Evolutionary conservation across 2,329 filamentous ascomycete species (phyloP), one percentile per base, ranked within the genome.

Genomic region (Pseudopyricularia cyperi): DNA sequence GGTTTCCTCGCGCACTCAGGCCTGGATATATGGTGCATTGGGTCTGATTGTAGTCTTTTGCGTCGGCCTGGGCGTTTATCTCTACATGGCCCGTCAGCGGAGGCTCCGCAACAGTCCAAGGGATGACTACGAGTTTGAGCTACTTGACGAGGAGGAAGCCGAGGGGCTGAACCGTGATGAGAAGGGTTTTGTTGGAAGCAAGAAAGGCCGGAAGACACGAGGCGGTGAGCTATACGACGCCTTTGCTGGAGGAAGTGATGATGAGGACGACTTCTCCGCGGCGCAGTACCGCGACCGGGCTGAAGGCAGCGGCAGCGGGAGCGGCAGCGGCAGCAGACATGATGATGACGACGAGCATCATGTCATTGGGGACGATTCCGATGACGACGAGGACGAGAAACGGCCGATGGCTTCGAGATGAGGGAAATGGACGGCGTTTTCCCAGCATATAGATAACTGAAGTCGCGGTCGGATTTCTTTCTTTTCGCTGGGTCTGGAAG

Each of bases 171-270:
- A 70, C 51, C 63, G 68, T 7, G 69, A 64, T 50, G 71, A 71
- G 64, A 76, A 70, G 68, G 68, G 54, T 58, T 69, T 62, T 54
- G 66, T 66, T 54, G 67, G 72, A 8, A 61, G 61, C 26, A 63
- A 66, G 58, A 71, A 70, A 58, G 60, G 70, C 17, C 71, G 72
- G 53, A 74, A 77, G 57, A 74, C 76, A 50, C 67, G 88, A 19
- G 93, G 89, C 2, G 89, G 91, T 28, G 91, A 97, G 70, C 71
- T 98, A 46, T 98, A 98, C 65, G 93, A 98, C 72, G 93, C 93
- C 4, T 98, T 98, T 74, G 93, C 93, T 0, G 90, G 88, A 15
- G 91, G 89, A 51, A 82, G 78, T 55, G 76, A 79, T 24, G 91
- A 91, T 53, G 90, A 93, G 53, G 85, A 88, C 52, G 53, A 73